Evolutionary conservation across 495 filamentous ascomycete species (phyloP), one percentile per base, ranked within the genome.

Genomic region (Massariosphaeria phaeospora): DNA sequence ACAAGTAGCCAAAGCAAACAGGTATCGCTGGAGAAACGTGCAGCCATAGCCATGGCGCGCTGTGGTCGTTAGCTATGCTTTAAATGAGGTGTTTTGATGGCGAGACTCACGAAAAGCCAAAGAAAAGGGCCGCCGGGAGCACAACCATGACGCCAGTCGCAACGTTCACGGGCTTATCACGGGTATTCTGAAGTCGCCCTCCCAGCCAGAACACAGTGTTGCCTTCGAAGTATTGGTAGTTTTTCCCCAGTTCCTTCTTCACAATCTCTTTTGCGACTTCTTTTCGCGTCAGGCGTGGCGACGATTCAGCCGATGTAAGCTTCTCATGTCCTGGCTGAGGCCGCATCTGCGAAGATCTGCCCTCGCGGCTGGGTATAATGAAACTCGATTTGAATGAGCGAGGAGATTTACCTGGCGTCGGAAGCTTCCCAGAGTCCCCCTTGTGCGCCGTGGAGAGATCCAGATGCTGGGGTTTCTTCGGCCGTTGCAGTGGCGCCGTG

Each of bases 11-110:
- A 70, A 91, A 97, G 27, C 89, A 66, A 55, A 97, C 81, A 39
- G 94, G 93, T 66, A 98, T 84, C 31, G 89, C 91, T 10, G 93
- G 93, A 13, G 89, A 95, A 61, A 95, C 78, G 62, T 96, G 79
- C 62, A 82, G 76, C 89, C 91, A 97, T 42, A 96, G 66, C 82
- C 87, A 98, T 44, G 91, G 82, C 17, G 85, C 93, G 51, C 81
- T 81, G 48, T 8, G 11, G 18, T 43, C 44, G 52, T 39, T 25
- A 57, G 57, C 26, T 62, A 48, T 48, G 56, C 52, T 18, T 40
- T 38, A 39, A 21, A 18, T n/a, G n/a, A 18, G 40, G 39, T 59
- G 34, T 41, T 45, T 30, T 30, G 31, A 33, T 26, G 31, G n/a
- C 24, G 9, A 48, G 33, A 71, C 82, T 65, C 73, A 83, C 76